Evolutionary conservation across 345 rosid species (phyloP), one percentile per base, ranked within the genome.

Genomic region (Anastatica hierochuntica): DNA sequence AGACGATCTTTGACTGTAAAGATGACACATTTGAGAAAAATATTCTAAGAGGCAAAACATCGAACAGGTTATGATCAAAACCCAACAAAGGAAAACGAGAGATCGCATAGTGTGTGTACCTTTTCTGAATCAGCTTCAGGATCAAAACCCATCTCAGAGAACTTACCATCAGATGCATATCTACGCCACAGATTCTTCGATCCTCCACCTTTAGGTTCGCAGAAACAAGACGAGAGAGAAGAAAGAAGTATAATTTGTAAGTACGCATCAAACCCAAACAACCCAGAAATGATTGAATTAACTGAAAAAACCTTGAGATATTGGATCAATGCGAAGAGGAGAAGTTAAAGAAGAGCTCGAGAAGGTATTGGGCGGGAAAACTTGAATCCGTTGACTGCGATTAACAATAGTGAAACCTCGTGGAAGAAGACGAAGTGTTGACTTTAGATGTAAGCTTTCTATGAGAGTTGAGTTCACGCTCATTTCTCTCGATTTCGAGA

Each of bases 121-220:
- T 76, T 70, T 21, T 43, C 51, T 4, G 81, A 58, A 14, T 69
- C 72, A 23, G 40, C n/a, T n/a, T n/a, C n/a, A n/a, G n/a, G n/a
- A n/a, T n/a, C n/a, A n/a, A n/a, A 56, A 53, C 30, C 71, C 53
- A 64, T 43, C 13, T 57, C 82, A 4, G 87, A 74, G 44, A 77
- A 52, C 27, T 71, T 69, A 14, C n/a, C n/a, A n/a, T 68, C 72
- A 0, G 86, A 58, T 9, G 21, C 59, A 58, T 75, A 71, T 58
- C 67, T 75, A 63, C 63, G 64, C 36, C 58, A 63, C 52, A 68
- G 64, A 57, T 63, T n/a, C 51, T 62, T 60, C 24, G 81, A 76
- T 27, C 70, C 42, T 18, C 62, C 50, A 48, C 31, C 72, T 76
- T 13, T 19, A 33, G 36, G n/a, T n/a, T n/a, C n/a, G n/a, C n/a